phyloP scores from a whole-genome alignment of 2,329 filamentous ascomycete genomes.

The Dissoconium aciculare region DNA sequence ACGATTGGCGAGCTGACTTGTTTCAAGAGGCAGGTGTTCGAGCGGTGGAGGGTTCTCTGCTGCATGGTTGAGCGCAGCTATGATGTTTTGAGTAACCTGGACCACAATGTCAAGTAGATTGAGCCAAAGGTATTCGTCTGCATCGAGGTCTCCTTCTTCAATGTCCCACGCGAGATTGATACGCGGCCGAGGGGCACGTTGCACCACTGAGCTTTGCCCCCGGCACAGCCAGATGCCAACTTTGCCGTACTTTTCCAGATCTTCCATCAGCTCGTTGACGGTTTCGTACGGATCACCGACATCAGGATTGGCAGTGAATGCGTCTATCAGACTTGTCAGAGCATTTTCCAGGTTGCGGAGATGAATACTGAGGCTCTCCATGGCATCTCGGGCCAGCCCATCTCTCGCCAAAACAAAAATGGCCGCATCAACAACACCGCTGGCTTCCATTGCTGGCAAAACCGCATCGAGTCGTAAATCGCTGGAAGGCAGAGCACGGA shows the following conservation, averaged over 20 bases:
- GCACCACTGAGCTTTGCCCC: conserved; percentile 52
- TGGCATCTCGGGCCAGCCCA: conserved; percentile 67
- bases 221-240: conserved; percentile 95
- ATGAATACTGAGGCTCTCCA: conserved; percentile 72
- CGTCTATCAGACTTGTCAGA: conserved; percentile 56
- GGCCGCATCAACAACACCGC: conserved; percentile 80
- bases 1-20: conserved; percentile 47
- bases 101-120: conserved; percentile 50
- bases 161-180: conserved; percentile 29
- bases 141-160: conserved; percentile 42
- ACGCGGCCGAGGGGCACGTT: conserved; percentile 20
- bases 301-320: conserved; percentile 42
- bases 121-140: conserved; percentile 51
- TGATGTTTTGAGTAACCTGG: conserved; percentile 33
- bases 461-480: conserved; percentile 68
- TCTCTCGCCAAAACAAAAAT: conserved; percentile 82
- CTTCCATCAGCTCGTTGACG: conserved; percentile 57
- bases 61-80: conserved; percentile 12
- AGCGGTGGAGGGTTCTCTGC: conserved; percentile 21
- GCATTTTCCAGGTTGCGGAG: conserved; percentile 65
- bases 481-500: conserved; percentile 58
- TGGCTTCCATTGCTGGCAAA: conserved; percentile 75
- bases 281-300: conserved; percentile 46
- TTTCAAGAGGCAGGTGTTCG: conserved; percentile 31
- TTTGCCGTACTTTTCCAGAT: conserved; percentile 75